Evolutionary conservation across 805 yeast genomes (phyloP).

Genomic region (Candida nemodendra): DNA sequence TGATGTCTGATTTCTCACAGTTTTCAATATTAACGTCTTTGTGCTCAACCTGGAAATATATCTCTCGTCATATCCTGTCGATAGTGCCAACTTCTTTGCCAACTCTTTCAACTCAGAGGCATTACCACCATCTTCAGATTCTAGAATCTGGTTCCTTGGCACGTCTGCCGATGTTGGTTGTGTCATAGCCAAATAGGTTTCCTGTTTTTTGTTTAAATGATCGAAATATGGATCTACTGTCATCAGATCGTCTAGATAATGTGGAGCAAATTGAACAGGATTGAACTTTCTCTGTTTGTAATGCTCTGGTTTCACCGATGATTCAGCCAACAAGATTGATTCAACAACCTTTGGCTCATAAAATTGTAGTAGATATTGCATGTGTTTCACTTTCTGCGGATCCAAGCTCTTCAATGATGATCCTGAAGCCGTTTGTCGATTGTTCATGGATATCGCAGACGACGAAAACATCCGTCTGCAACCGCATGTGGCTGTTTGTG

Average conservation of each 20-base stretch:
- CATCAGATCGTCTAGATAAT: slow-evolving; percentile 67
- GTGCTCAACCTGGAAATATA: slow-evolving; percentile 61
- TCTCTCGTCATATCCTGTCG: slow-evolving; percentile 64
- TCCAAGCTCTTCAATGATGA: slow-evolving; percentile 15
- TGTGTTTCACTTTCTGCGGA: slow-evolving; percentile 38
- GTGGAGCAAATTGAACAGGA: slow-evolving; percentile 62
- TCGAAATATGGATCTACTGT: slow-evolving; percentile 78
- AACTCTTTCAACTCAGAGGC: slow-evolving; percentile 34
- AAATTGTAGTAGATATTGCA: slow-evolving; percentile 63
- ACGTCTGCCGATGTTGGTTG: slow-evolving; percentile 27
- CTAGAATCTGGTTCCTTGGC: slow-evolving; percentile 23
- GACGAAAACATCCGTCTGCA: slow-evolving; percentile 16
- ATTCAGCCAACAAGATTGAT: slow-evolving; percentile 79
- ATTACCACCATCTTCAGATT: slow-evolving; percentile 21
- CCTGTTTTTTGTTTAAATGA: slow-evolving; percentile 34
- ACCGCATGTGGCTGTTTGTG: neutral
- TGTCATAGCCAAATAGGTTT: slow-evolving; percentile 21
- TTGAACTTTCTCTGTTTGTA: slow-evolving; percentile 45
- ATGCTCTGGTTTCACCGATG: slow-evolving; percentile 64
- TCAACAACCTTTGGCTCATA: slow-evolving; percentile 81
- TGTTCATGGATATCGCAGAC: slow-evolving; percentile 5
- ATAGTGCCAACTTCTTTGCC: slow-evolving; percentile 53
- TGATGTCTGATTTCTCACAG: slow-evolving; percentile 87
- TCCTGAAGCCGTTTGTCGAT: slow-evolving; percentile 1
- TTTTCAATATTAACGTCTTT: slow-evolving; percentile 68